Evolutionary conservation across 108 stramenopile genomes (phyloP), one percentile per base, ranked within the genome.

Genomic region (Nitzschia palea): DNA sequence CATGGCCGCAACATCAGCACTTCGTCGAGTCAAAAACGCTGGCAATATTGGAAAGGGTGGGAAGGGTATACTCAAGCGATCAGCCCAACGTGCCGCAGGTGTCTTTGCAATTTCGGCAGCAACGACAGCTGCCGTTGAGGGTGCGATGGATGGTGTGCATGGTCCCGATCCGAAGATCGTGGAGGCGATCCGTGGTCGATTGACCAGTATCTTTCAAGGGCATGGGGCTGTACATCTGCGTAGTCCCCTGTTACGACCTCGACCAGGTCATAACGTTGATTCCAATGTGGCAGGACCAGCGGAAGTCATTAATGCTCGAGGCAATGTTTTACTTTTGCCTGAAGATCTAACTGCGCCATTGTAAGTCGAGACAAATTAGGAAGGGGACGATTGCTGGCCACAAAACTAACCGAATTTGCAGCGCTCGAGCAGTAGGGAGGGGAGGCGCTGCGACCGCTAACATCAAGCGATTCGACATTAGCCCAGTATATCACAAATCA

Each of bases 91-190:
- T 31, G 68, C 74, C 2, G 85, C 86, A 6, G 78, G 82, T 28
- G 80, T 88, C 18, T 22, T 90, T 2, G 89, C 89, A 0, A 85
- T 84, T 74, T 73, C 56, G 33, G 80, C 88, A 37, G 91, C 88
- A 18, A 64, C 76, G 23, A 55, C 87, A 17, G 85, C 85, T 22
- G 86, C 90, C 30, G 70, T 82, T 20, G 78, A 79, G 35, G 81
- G 83, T 17, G 56, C 52, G 25, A 54, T 82, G 0, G 82, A 90
- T 60, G 85, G 83, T 10, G 62, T 84, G 9, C 70, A 78, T 35
- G 90, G 90, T 12, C 74, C 86, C 9, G 92, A 93, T 65, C 89
- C 92, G 14, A 68, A 72, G 9, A 53, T 93, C 8, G 84, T 90
- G 31, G 84, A 89, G 12, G 26, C 29, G 2, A 45, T 90, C 34